Evolutionary conservation across 164 flowering plant genomes (phyloP), one percentile per base, ranked within the genome.

Genomic region (Vitis cinerea): DNA sequence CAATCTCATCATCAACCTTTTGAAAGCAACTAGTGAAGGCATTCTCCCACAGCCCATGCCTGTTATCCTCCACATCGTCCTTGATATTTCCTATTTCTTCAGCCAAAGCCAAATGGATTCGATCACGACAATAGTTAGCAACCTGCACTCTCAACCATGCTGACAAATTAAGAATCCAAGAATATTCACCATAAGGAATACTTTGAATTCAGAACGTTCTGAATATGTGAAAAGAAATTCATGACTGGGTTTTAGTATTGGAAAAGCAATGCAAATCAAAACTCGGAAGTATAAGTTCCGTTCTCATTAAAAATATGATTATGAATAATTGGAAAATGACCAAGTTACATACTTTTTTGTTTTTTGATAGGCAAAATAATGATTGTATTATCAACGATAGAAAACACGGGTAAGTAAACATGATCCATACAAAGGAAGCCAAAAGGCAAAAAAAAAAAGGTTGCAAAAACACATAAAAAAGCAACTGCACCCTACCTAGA

Each of bases 1-100:
- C 80, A 59, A 83, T 65, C 74, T 83, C 83, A 72, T 81, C 83
- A 68, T 83, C 87, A 30, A 83, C 84, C 47, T 73, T 83, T 12
- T 62, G 71, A 70, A 81, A 83, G 67, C 87, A 83, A 55, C 74
- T 44, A 0, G 75, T 77, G 70, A 83, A 83, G 17, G 71, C 71
- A 49, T 59, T 81, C 75, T 75, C 79, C 87, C 87, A 83, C 48
- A 71, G 80, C 56, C 30, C 67, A 57, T 77, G 87, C 66, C 67
- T 66, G 49, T 30, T 69, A 37, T 51, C 74, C n/a, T 56, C 52
- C 4, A 27, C 31, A 50, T 67, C 44, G 2, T 63, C 69, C 50
- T 79, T 71, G 13, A 60, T 49, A 3, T 10, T 59, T 68, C 55
- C 70, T 16, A 83, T 73, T 72, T 79, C 84, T 64, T 83, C 87